These are phyloP conservation scores for Tylopilus sp. DNA, from an alignment of 768 basidiomycete genomes.

Conservation along the genomic window DNA sequence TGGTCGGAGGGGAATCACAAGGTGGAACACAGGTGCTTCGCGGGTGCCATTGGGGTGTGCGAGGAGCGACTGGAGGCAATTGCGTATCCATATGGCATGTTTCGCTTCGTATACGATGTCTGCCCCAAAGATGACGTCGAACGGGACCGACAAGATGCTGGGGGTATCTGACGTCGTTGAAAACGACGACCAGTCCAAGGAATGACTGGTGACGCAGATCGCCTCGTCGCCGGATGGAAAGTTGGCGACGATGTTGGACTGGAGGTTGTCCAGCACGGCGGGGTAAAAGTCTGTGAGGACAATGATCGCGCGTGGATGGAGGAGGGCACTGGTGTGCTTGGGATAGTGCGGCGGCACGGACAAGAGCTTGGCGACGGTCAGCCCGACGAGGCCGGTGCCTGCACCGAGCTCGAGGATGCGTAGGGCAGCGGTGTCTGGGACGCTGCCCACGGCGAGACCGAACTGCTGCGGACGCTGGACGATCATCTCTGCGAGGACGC, in stretches of 20 bases:
- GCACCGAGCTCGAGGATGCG: conserved; percentile 55
- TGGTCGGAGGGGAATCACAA: conserved; percentile 39
- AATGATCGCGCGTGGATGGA: conserved; percentile 22
- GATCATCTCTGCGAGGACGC: conserved; percentile 74
- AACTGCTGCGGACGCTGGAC: conserved; percentile 53
- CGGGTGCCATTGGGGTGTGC: conserved; percentile 16
- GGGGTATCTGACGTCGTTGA: conserved; percentile 7
- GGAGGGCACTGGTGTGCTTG: neutral
- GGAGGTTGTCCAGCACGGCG: conserved; percentile 45
- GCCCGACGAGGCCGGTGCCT: conserved; percentile 52
- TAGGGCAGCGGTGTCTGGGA: conserved; percentile 17
- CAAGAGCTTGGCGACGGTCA: conserved; percentile 34
- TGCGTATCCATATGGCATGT: conserved; percentile 46
- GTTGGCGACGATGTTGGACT: conserved; percentile 34
- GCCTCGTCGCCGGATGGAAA: conserved; percentile 10
- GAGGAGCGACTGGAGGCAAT: conserved; percentile 39
- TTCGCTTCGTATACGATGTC: conserved; percentile 53
- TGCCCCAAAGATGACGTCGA: conserved; percentile 50
- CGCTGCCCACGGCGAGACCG: conserved; percentile 29
- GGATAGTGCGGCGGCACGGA: conserved; percentile 18
- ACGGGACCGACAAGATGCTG: conserved; percentile 32
- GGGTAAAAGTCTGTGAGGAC: conserved; percentile 51
- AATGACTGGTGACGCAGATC: conserved; percentile 20
- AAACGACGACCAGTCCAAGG: conserved; percentile 5
- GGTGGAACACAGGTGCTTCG: conserved; percentile 46